A percentile compares a stretch with the other conserved stretches of the same genome.
Evolutionary conservation across 1,139 yeast species (phyloP).

Genomic region (Yamadazyma friedrichii): DNA sequence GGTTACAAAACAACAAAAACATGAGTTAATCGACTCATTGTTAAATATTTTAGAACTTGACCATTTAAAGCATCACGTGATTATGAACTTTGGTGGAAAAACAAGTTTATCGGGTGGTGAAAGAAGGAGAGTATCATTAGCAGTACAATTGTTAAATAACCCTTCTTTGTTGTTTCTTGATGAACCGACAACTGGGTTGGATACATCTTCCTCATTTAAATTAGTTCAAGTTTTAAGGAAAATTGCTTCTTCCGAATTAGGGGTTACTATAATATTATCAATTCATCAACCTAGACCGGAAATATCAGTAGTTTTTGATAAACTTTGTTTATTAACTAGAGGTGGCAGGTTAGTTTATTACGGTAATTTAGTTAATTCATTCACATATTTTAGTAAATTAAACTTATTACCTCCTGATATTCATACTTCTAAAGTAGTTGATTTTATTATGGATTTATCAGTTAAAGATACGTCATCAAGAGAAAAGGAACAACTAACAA

Average conservation of each 20-base stretch:
- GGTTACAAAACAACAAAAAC: slow-evolving; percentile 40
- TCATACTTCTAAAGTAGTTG: slow-evolving; percentile 42
- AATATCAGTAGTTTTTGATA: slow-evolving; percentile 64
- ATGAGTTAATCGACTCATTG: slow-evolving; percentile 54
- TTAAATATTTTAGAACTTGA: slow-evolving; percentile 59
- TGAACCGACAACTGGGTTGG: slow-evolving; percentile 89
- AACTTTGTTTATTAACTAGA: slow-evolving; percentile 65
- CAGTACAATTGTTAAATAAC: slow-evolving; percentile 71
- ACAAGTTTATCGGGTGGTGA: slow-evolving; percentile 81
- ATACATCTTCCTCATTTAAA: slow-evolving; percentile 71
- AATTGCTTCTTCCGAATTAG: slow-evolving; percentile 46
- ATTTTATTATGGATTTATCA: slow-evolving; percentile 65
- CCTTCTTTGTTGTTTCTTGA: slow-evolving; percentile 79
- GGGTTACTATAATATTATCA: slow-evolving; percentile 71
- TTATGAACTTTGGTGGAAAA: slow-evolving; percentile 32
- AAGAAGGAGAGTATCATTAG: slow-evolving; percentile 73
- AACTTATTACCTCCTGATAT: slow-evolving; percentile 19
- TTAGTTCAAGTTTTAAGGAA: slow-evolving; percentile 63
- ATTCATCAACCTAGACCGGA: slow-evolving; percentile 88
- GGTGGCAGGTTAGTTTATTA: slow-evolving; percentile 64
- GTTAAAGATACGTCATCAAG: slow-evolving; percentile 59
- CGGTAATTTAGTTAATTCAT: slow-evolving; percentile 49
- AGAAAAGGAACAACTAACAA: slow-evolving; percentile 43
- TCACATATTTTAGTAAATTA: slow-evolving; percentile 47
- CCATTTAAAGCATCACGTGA: slow-evolving; percentile 57